Evolutionary conservation across 1,139 yeast genomes (phyloP), one percentile per base, ranked within the genome.

Genomic region (Cylindricascospora bacillispora): DNA sequence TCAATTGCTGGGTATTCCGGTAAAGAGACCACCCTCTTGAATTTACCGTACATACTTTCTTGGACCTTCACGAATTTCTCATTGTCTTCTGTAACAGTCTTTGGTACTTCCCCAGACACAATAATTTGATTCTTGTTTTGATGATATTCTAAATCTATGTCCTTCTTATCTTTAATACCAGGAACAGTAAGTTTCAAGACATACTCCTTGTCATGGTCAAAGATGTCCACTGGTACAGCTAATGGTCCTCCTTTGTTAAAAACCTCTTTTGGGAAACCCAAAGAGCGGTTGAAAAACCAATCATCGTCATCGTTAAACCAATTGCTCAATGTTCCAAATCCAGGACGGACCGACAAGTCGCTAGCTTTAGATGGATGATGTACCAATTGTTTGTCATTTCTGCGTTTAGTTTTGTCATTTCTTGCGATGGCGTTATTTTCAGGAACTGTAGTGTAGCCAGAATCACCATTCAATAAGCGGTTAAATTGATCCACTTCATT

Each of bases 191-290:
- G 45, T 21, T 57, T 58, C 21, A 63, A 39, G 18, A 59, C 60
- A 38, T 62, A 63, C 13, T 52, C 43, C 20, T 52, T 46, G 5
- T 54, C 57, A 28, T 57, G 54, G 12, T 63, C 67, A 29, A 61
- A 39, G 25, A 63, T 48, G 37, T 62, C 66, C 22, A 62, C 55
- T 12, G 67, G 65, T 27, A 65, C 65, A 20, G 53, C 43, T 13
- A 40, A 22, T n/a, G n/a, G n/a, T n/a, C n/a, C n/a, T n/a, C n/a
- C n/a, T n/a, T n/a, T n/a, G n/a, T n/a, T n/a, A n/a, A n/a, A n/a
- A 14, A 37, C 33, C 10, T 17, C 27, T 5, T 22, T 33, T 2
- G 30, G 26, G 17, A 49, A 32, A 11, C 37, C 44, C 22, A 43
- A 37, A 12, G 28, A 30, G n/a, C n/a, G n/a, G n/a, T n/a, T n/a